Evolutionary conservation across 768 basidiomycete species (phyloP).

Genomic region (Leccinum variicolor): DNA sequence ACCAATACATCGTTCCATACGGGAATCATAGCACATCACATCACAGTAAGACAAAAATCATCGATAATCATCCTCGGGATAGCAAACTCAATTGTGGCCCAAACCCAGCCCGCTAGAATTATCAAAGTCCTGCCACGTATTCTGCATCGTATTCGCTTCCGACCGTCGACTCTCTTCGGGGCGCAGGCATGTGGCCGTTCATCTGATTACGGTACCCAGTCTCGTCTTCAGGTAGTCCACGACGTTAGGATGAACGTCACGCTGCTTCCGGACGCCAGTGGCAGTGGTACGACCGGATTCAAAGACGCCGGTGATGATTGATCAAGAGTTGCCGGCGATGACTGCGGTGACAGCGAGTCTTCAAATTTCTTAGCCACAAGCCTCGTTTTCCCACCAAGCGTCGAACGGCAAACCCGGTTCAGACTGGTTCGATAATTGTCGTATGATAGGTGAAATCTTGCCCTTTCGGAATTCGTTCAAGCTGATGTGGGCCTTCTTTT

Average conservation of each 20-base stretch:
- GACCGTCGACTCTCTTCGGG: slow-evolving; percentile 45
- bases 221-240: slow-evolving; percentile 59
- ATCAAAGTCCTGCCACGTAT: slow-evolving; percentile 66
- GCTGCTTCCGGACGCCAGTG: slow-evolving; percentile 49
- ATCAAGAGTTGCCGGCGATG: slow-evolving; percentile 42
- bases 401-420: slow-evolving; percentile 44
- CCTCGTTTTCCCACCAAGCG: slow-evolving; percentile 64
- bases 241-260: slow-evolving; percentile 60
- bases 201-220: slow-evolving; percentile 37
- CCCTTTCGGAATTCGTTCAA: slow-evolving; percentile 63
- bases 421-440: slow-evolving; percentile 31
- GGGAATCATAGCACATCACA: slow-evolving; percentile 8
- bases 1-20: slow-evolving; percentile 9
- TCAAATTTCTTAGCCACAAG: slow-evolving; percentile 61
- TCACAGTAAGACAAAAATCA: slow-evolving; percentile 4
- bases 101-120: slow-evolving; percentile 24
- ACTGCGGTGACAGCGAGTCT: slow-evolving; percentile 51
- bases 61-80: neutral
- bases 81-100: slow-evolving; percentile 8
- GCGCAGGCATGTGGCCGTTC: slow-evolving; percentile 35
- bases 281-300: slow-evolving; percentile 71
- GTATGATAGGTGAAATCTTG: slow-evolving; percentile 42
- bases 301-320: slow-evolving; percentile 69
- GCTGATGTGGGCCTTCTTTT: slow-evolving; percentile 62
- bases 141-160: slow-evolving; percentile 54